phyloP scores from a whole-genome alignment of 2,329 filamentous ascomycete species.

The Hypoxylon rubiginosum region DNA sequence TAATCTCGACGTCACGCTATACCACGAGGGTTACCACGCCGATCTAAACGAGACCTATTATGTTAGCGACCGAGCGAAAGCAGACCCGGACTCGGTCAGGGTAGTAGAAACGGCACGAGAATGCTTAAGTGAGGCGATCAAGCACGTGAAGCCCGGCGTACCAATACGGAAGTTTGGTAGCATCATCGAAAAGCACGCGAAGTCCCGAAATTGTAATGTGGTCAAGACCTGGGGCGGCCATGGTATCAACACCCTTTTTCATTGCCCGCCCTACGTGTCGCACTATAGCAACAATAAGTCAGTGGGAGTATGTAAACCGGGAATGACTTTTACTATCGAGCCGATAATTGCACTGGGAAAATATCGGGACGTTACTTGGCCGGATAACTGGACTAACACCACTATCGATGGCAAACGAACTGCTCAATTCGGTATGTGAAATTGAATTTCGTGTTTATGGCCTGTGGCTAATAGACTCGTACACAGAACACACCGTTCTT shows the following conservation, averaged over 20 bases:
- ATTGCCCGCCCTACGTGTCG: slow-evolving; percentile 92
- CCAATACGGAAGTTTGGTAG: slow-evolving; percentile 94
- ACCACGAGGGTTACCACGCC: slow-evolving; percentile 94
- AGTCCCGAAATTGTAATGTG: slow-evolving; percentile 85
- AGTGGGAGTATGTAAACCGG: slow-evolving; percentile 90
- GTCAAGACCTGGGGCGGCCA: slow-evolving; percentile 98
- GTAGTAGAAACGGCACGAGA: slow-evolving; percentile 92
- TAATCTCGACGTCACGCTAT: slow-evolving; percentile 96
- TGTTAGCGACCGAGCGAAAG: slow-evolving; percentile 87
- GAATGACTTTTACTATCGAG: slow-evolving; percentile 99
- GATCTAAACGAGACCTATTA: slow-evolving; percentile 99
- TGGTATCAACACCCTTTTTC: slow-evolving; percentile 93
- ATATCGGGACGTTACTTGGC: slow-evolving; percentile 95
- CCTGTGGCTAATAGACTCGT: slow-evolving; percentile 22
- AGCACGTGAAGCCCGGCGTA: slow-evolving; percentile 91
- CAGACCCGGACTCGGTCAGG: slow-evolving; percentile 87
- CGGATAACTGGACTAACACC: slow-evolving; percentile 97
- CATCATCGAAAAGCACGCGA: slow-evolving; percentile 95
- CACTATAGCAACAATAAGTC: slow-evolving; percentile 99
- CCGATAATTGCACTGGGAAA: slow-evolving; percentile 97
- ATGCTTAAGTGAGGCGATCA: slow-evolving; percentile 90
- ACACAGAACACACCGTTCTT: slow-evolving; percentile 81
- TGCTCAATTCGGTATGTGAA: slow-evolving; percentile 85
- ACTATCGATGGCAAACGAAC: slow-evolving; percentile 91
- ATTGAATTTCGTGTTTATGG: neutral